Conservation (phyloP, 805 yeast species). For the Saturnispora bothae region DNA sequence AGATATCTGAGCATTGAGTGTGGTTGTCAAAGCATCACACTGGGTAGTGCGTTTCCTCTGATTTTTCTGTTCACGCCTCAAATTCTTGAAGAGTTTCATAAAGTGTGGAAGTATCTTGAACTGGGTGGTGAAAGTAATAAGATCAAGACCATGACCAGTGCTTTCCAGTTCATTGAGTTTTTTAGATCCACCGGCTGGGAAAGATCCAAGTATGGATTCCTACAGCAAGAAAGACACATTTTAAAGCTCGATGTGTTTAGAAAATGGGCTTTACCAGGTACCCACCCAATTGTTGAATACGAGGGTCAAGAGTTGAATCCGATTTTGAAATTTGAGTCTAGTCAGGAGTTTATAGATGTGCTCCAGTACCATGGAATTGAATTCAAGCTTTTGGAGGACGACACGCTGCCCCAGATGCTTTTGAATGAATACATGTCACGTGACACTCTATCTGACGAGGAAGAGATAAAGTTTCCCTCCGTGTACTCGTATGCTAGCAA, state of each 20-base stretch:
- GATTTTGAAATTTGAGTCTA: background rate
- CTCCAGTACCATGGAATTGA: conserved; percentile 47
- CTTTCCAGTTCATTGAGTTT: conserved; percentile 21
- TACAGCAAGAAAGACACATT: conserved; percentile 18
- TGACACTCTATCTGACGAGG: conserved; percentile 10
- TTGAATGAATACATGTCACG: conserved; percentile 28
- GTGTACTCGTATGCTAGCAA: conserved; percentile 23
- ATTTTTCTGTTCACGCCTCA: conserved; percentile 9
- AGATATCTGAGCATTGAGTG: conserved; percentile 36
- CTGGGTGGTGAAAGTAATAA: conserved; percentile 5
- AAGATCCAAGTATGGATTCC: conserved; percentile 14
- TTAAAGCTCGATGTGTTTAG: conserved; percentile 31
- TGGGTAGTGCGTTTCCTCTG: conserved; percentile 42
- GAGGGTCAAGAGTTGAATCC: background rate
- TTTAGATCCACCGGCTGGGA: conserved; percentile 35
- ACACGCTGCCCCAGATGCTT: conserved; percentile 25
- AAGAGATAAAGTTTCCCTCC: conserved; percentile 19
- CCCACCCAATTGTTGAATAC: too few species aligned
- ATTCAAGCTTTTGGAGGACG: conserved; percentile 42
- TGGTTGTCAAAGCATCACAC: conserved; percentile 29
- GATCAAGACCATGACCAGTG: conserved; percentile 6
- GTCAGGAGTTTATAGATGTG: conserved; percentile 29
- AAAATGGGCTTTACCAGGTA: conserved; percentile 40
- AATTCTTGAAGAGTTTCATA: conserved; percentile 10
- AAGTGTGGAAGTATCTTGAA: conserved; percentile 12